Conservation (phyloP, 805 yeast species). For the Scheffersomyces stipitis region DNA sequence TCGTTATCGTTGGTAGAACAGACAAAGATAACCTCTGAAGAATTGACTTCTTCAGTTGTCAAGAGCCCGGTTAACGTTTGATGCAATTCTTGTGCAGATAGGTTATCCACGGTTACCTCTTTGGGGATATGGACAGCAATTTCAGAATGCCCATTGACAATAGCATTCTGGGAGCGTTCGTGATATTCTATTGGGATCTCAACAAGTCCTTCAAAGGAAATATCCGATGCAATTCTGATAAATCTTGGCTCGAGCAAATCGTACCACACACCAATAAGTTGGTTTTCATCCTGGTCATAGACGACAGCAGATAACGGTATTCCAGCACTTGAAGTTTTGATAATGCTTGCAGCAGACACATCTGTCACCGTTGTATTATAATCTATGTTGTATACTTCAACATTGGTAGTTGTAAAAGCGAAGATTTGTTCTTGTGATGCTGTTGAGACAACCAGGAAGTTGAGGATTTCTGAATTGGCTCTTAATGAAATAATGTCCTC, state of each 20-base stretch:
- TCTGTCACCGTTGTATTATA: slow-evolving; percentile 5
- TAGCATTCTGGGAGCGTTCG: slow-evolving; percentile 3
- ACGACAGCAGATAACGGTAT: no score
- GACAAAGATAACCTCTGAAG: slow-evolving; percentile 17
- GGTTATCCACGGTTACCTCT: slow-evolving; percentile 21
- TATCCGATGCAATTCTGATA: slow-evolving; percentile 12
- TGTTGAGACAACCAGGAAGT: slow-evolving; percentile 21
- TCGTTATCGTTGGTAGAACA: slow-evolving; percentile 32
- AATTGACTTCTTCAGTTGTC: slow-evolving; percentile 5
- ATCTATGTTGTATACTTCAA: slow-evolving; percentile 27
- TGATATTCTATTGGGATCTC: slow-evolving; percentile 10
- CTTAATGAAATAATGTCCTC: slow-evolving; percentile 29
- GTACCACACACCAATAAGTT: slow-evolving; percentile 41
- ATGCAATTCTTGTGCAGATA: slow-evolving; percentile 21
- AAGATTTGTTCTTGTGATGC: slow-evolving; percentile 20
- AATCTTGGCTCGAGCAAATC: slow-evolving; percentile 30
- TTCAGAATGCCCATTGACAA: slow-evolving; percentile 10
- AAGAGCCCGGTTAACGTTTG: slow-evolving; percentile 15
- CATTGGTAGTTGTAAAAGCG: slow-evolving; percentile 29
- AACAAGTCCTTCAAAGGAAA: slow-evolving; percentile 11
- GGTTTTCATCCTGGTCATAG: slow-evolving; percentile 16
- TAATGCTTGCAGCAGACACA: slow-evolving; percentile 8
- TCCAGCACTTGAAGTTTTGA: slow-evolving; percentile 19
- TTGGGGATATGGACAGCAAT: slow-evolving; percentile 18
- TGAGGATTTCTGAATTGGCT: slow-evolving; percentile 29